Percentiles rank a stretch among this genome's conserved stretches.
Conservation (phyloP, 2,329 filamentous ascomycete species). For the Akanthomyces muscarius region DNA sequence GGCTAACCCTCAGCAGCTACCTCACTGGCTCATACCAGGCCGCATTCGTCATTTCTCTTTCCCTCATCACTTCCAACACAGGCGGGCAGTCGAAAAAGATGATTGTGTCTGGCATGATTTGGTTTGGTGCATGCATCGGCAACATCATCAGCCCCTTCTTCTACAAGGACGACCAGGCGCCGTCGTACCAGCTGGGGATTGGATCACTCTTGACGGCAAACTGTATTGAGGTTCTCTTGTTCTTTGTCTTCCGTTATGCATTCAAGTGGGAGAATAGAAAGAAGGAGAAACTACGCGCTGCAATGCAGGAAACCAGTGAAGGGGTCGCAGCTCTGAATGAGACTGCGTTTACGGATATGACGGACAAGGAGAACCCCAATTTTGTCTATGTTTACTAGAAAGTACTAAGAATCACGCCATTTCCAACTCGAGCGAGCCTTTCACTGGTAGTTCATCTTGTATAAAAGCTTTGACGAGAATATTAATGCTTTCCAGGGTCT, state of each 20-base stretch:
- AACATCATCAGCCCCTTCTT: constrained; percentile 62
- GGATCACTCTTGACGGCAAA: constrained; percentile 39
- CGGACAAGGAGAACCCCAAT: constrained; percentile 41
- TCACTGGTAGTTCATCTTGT: background rate
- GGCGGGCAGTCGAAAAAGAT: constrained; percentile 60
- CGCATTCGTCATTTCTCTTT: constrained; percentile 38
- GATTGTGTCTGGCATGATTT: constrained; percentile 58
- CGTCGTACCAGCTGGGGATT: constrained; percentile 38
- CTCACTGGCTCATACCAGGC: constrained; percentile 37
- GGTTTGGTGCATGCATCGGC: constrained; percentile 56
- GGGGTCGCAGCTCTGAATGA: constrained; percentile 30
- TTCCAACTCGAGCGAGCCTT: too few relatives aligned
- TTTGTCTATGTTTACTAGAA: constrained; percentile 38
- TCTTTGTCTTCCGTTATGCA: constrained; percentile 36
- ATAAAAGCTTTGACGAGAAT: background rate
- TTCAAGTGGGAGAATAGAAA: constrained; percentile 38
- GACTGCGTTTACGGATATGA: constrained; percentile 40
- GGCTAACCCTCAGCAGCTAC: constrained; percentile 22
- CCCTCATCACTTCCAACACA: constrained; percentile 46
- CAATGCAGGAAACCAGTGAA: constrained; percentile 26
- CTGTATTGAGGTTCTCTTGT: constrained; percentile 35
- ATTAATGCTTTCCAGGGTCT: background rate
- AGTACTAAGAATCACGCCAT: background rate
- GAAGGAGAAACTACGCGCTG: constrained; percentile 34
- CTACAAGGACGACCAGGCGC: constrained; percentile 51